Percentiles rank a stretch among this genome's conserved stretches.
phyloP scores from a whole-genome alignment of 1,284 basidiomycete species.

The Somion occarium region DNA sequence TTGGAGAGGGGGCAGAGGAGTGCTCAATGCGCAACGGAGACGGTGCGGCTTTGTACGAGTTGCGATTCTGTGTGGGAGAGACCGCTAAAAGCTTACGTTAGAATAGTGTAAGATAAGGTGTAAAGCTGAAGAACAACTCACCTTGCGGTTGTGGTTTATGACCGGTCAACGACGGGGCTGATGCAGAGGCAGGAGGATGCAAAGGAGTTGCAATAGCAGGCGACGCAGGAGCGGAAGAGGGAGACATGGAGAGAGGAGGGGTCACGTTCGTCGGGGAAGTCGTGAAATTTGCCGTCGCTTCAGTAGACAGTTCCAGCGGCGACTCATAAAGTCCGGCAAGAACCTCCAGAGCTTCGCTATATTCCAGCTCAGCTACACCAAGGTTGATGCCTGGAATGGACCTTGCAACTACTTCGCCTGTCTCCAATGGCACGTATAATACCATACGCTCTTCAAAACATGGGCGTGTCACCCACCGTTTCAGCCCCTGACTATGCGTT shows the following conservation, averaged over 20 bases:
- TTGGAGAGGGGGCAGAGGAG: slow-evolving; percentile 14
- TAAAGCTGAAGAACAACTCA: slow-evolving; percentile 1
- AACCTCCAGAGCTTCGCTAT: slow-evolving; percentile 57
- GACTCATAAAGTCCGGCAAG: slow-evolving; percentile 40
- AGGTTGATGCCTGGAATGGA: slow-evolving; percentile 37
- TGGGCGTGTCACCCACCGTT: slow-evolving; percentile 62
- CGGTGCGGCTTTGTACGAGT: slow-evolving; percentile 39
- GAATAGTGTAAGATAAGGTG: not conserved
- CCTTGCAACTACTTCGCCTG: slow-evolving; percentile 13
- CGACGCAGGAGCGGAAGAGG: slow-evolving; percentile 11
- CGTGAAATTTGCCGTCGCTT: slow-evolving; percentile 11
- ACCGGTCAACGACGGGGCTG: not conserved
- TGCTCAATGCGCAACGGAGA: slow-evolving; percentile 49
- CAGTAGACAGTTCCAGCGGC: slow-evolving; percentile 9
- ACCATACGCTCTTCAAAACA: slow-evolving; percentile 69
- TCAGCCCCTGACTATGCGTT: slow-evolving; percentile 50
- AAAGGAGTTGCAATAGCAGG: slow-evolving; percentile 6
- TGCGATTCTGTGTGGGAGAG: slow-evolving; percentile 15
- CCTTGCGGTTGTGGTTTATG: not conserved
- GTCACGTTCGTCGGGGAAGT: slow-evolving; percentile 16
- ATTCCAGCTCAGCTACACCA: slow-evolving; percentile 72
- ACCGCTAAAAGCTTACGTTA: slow-evolving; percentile 10
- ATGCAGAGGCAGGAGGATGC: slow-evolving; percentile 4
- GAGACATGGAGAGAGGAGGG: slow-evolving; percentile 9
- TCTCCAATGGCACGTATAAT: slow-evolving; percentile 40